Percentiles rank a stretch among this genome's conserved stretches.
Conservation (phyloP, 2,329 filamentous ascomycete species). For the Sclerotinia minor region DNA sequence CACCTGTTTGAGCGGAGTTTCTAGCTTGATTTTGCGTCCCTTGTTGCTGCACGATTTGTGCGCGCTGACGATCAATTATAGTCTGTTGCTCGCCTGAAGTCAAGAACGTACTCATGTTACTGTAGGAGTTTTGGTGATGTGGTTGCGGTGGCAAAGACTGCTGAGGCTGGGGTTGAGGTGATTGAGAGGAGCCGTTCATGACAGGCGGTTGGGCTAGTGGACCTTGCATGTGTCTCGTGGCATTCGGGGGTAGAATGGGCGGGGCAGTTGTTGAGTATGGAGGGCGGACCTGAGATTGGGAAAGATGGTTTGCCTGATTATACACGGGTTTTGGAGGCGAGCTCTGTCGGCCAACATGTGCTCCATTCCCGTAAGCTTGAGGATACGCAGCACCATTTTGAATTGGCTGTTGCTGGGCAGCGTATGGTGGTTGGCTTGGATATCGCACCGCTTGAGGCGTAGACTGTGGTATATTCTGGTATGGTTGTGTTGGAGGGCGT, state of each 20-base stretch:
- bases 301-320: constrained; percentile 33
- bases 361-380: constrained; percentile 32
- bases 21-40: constrained; percentile 38
- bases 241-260: constrained; percentile 31
- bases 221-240: constrained; percentile 32
- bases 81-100: constrained; percentile 41
- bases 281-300: constrained; percentile 33
- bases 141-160: constrained; percentile 6
- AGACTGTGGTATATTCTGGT: constrained; percentile 35
- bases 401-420: constrained; percentile 33
- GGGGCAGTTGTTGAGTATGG: constrained; percentile 36
- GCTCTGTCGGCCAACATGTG: constrained; percentile 34
- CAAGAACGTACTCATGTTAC: constrained; percentile 38
- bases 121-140: constrained; percentile 25
- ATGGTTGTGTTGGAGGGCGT: constrained; percentile 33
- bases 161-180: constrained; percentile 31
- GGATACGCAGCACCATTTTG: constrained; percentile 39
- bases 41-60: constrained; percentile 42
- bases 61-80: constrained; percentile 44
- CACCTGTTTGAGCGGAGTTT: constrained; percentile 36
- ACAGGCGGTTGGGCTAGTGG: constrained; percentile 29
- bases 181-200: constrained; percentile 36
- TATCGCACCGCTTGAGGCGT: constrained; percentile 35
- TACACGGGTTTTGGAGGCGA: constrained; percentile 40
- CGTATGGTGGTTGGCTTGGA: constrained; percentile 34